Evolutionary conservation across 768 basidiomycete genomes (phyloP), one percentile per base, ranked within the genome.

Genomic region (Rickenella mellea): DNA sequence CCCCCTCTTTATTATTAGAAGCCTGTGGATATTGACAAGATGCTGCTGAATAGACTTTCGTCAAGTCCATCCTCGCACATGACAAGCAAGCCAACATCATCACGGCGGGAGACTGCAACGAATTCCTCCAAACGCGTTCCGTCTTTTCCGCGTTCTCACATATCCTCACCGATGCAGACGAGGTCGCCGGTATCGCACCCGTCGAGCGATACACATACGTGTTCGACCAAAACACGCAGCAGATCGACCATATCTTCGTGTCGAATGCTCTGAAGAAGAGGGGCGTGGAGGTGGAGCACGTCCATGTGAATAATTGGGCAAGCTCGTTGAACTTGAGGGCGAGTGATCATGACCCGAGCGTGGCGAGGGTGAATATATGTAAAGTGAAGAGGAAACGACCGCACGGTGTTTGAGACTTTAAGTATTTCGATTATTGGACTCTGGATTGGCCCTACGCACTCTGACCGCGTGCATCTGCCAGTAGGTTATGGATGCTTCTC

Each of bases 291-390:
- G 69, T 73, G 28, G 71, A 80, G 47, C 76, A 80, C 46, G 64
- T 80, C 19, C 78, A 80, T 54, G 67, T 76, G 20, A 80, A 80
- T 50, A 76, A 70, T 41, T 78, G 75, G 75, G 62, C 71, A 9
- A 52, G 64, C 14, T 61, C 61, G 3, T 48, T 67, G 7, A 56
- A 58, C 19, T 61, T 51, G 22, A 62, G 74, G 11, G 62, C 70
- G 29, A 76, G 74, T 44, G 77, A 79, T 51, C 77, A 80, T 47
- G 78, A 80, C 57, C 78, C 78, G 26, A 73, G 70, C 6, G 73
- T 78, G 7, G 74, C 66, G 21, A 60, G 57, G 39, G 57, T 80
- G 39, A 62, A 61, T 40, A 52, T 80, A 7, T 76, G 76, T 51
- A 68, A 57, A 35, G 19, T 28, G 10, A 26, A 11, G n/a, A n/a